Evolutionary conservation across 2,329 filamentous ascomycete genomes (phyloP), one percentile per base, ranked within the genome.

Genomic region (Stemphylium lycopersici): DNA sequence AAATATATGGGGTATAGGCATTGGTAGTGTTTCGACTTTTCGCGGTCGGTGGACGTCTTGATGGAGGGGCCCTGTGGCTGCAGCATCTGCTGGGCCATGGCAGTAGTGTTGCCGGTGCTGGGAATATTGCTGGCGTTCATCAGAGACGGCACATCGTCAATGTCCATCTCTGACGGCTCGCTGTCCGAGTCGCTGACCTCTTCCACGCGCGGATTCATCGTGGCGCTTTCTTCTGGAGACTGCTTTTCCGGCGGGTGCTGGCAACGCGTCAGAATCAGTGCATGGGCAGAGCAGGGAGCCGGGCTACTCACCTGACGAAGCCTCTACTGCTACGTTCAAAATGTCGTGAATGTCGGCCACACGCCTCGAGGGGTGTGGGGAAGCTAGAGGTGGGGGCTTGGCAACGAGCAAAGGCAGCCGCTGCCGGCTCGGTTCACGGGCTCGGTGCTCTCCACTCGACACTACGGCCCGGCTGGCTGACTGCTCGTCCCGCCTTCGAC

Each of bases 1-100:
- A 99, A 99, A 83, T 99, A 99, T 55, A 98, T 80, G 0, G 95
- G 93, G 79, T 99, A 99, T 22, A 99, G 83, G 77, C 91, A 93
- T 76, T 95, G 90, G 80, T 87, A 96, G 77, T 86, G 80, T 71
- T 89, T 90, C 76, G 91, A 81, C 55, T 80, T 80, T 58, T 86
- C 81, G 54, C 79, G 80, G 64, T 80, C 71, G 22, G 70, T 61
- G 6, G 68, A 68, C 8, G 77, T 54, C 77, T 78, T 64, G 74
- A 78, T 46, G 76, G 77, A 37, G 63, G 72, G 58, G 66, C 72
- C 67, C 36, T 73, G 71, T 3, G 73, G 66, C 58, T 72, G 74
- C 51, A 68, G 69, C 66, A 72, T 65, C 46, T 72, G 70, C 15
- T 45, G 62, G 71, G 63, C 71, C 60, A 66, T 45, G 55, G 61